Percentiles rank a stretch among this genome's conserved stretches.
These are phyloP conservation scores for Antitrichia curtipendula DNA, from an alignment of 225 moss, liverwort and hornwort genomes.

Conservation along the genomic window DNA sequence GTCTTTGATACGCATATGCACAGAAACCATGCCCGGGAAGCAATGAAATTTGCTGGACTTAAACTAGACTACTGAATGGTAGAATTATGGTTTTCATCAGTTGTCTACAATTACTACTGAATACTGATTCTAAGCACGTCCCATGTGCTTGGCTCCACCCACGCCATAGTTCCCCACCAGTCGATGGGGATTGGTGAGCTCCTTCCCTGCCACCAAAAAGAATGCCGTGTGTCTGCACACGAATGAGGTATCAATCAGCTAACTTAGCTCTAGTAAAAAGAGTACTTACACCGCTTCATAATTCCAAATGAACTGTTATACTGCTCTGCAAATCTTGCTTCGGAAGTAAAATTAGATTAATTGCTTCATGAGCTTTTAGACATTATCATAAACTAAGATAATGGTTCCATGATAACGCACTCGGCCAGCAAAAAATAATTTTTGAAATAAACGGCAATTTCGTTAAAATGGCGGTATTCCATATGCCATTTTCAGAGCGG, in stretches of 20 bases:
- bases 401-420: neutral
- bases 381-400: neutral
- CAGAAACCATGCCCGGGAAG: too few species aligned
- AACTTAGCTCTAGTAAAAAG: neutral
- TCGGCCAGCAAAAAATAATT: neutral
- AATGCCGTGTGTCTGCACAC: conserved; percentile 48
- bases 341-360: too few species aligned
- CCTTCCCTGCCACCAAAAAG: conserved; percentile 71
- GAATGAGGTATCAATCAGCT: neutral
- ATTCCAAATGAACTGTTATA: neutral
- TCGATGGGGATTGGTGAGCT: conserved; percentile 39
- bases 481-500: too few species aligned
- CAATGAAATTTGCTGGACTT: neutral
- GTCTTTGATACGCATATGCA: too few species aligned
- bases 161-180: conserved; percentile 30
- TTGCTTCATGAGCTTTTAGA: neutral
- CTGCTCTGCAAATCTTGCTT: neutral
- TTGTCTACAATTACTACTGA: neutral
- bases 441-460: too few species aligned
- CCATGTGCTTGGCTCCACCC: conserved; percentile 25
- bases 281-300: too few species aligned
- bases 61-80: neutral
- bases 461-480: too few species aligned
- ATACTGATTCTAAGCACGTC: neutral
- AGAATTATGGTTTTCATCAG: neutral